phyloP scores from a whole-genome alignment of 2,329 filamentous ascomycete species.

The Botrytis medusae region DNA sequence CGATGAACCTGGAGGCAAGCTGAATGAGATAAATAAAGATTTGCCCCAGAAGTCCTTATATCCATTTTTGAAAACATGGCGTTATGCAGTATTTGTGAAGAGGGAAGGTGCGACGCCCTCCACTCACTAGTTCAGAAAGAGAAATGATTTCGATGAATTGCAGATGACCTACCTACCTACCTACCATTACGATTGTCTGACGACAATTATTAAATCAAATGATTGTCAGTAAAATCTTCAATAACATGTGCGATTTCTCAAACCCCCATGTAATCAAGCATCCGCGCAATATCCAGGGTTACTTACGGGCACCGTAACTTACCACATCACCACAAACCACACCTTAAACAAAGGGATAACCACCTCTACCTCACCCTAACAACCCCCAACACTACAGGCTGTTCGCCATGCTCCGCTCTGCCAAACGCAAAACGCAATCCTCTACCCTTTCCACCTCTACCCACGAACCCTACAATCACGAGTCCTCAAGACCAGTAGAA shows the following conservation, averaged over 20 bases:
- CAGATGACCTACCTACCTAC: not conserved
- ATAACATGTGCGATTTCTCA: not conserved
- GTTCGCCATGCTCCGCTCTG: conserved; percentile 17
- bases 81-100: not conserved
- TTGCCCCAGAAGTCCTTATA: not conserved
- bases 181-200: not conserved
- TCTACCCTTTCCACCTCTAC: not conserved
- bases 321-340: not conserved
- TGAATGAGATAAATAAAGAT: not conserved
- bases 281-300: not conserved
- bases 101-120: not conserved
- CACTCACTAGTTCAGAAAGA: not conserved
- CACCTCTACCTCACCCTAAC: not conserved
- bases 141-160: not conserved
- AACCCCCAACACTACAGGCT: not conserved
- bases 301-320: conserved; percentile 14
- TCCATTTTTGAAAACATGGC: not conserved
- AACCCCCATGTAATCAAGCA: not conserved
- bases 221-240: not conserved
- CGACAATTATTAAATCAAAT: not conserved
- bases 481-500: not conserved
- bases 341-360: conserved; percentile 9
- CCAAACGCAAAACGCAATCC: conserved; percentile 17
- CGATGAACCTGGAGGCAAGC: not conserved
- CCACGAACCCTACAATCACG: not conserved